These are phyloP conservation scores for Lathyrus aphaca DNA, from an alignment of 306 rosid species.

Conservation along the genomic window DNA sequence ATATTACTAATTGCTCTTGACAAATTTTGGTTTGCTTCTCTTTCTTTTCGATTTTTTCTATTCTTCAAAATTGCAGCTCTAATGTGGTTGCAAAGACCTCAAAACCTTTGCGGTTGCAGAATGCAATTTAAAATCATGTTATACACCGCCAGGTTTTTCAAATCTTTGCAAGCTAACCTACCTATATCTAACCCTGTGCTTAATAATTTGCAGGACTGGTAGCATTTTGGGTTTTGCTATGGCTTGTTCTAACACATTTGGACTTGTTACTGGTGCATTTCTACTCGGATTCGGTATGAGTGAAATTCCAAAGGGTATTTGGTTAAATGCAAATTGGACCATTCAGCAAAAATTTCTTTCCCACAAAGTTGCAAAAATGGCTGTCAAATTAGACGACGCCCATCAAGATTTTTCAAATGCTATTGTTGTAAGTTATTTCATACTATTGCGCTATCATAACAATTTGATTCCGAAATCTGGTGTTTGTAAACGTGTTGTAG, in stretches of 20 bases:
- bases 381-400: conserved; percentile 92
- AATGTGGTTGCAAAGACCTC: background rate
- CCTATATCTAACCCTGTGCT: conserved; percentile 12
- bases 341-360: conserved; percentile 81
- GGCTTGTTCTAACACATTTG: conserved; percentile 99
- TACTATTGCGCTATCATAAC: background rate
- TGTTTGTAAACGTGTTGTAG: background rate
- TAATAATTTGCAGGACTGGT: conserved; percentile 58
- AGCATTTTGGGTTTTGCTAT: conserved; percentile 80
- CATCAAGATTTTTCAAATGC: conserved; percentile 92
- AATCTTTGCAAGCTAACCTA: conserved; percentile 1
- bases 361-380: conserved; percentile 91
- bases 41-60: conserved; percentile 2
- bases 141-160: background rate
- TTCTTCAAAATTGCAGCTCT: background rate
- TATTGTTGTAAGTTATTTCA: conserved; percentile 64
- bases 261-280: conserved; percentile 96
- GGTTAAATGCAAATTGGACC: conserved; percentile 86
- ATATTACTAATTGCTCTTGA: conserved; percentile 63
- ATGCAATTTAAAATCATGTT: background rate
- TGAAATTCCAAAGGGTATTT: conserved; percentile 88
- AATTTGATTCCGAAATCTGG: conserved; percentile 25
- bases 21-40: conserved; percentile 61
- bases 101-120: background rate
- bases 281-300: conserved; percentile 97